These are phyloP conservation scores for Pichia sp. DNA, from an alignment of 1,139 yeast species.

Conservation along the genomic window DNA sequence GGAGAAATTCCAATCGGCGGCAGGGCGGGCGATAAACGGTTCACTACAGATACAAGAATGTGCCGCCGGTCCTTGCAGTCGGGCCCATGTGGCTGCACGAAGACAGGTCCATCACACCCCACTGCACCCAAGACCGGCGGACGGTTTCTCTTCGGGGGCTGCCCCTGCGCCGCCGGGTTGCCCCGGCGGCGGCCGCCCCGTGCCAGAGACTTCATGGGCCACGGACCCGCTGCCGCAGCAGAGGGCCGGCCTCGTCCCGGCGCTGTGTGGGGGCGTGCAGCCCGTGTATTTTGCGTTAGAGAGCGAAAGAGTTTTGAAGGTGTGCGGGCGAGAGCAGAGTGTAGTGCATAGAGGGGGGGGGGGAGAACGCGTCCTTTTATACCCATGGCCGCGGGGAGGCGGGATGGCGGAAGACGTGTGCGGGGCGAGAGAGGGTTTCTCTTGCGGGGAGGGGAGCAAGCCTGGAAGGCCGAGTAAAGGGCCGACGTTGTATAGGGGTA, in stretches of 20 bases:
- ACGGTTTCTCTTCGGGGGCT: conserved; percentile 26
- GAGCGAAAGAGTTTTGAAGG: not conserved
- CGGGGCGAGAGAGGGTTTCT: too few relatives aligned
- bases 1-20: not conserved
- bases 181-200: conserved; percentile 3
- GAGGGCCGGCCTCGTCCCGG: conserved; percentile 13
- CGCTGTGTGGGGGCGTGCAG: conserved; percentile 9
- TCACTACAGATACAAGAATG: conserved; percentile 32
- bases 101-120: conserved; percentile 69
- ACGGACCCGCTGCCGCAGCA: conserved; percentile 1
- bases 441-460: too few relatives aligned
- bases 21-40: not conserved
- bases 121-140: conserved; percentile 76
- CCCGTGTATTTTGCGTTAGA: conserved; percentile 14
- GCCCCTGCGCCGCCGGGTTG: not conserved
- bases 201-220: conserved; percentile 14
- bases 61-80: conserved; percentile 73
- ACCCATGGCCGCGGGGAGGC: too few relatives aligned
- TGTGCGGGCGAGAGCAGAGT: too few relatives aligned
- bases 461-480: too few relatives aligned
- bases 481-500: too few relatives aligned
- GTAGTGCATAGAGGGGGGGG: not conserved
- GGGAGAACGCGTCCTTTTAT: not conserved
- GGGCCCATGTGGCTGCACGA: conserved; percentile 80
- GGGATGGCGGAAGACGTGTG: too few relatives aligned